A percentile compares a stretch with the other conserved stretches of the same genome.
These are phyloP conservation scores for Sequoia sempervirens DNA, from an alignment of 75 land plant species.

Conservation along the genomic window DNA sequence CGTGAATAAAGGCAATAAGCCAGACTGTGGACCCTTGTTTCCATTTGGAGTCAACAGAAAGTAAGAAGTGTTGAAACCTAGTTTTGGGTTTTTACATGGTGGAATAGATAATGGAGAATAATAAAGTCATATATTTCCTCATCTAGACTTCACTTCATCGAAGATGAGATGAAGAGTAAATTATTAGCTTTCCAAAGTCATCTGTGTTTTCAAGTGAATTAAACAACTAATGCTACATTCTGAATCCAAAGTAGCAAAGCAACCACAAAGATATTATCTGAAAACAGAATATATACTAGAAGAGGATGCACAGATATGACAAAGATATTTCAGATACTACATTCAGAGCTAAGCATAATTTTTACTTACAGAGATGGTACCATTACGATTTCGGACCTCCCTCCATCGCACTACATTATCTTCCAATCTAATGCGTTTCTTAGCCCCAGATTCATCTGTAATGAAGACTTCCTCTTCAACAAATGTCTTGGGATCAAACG, in stretches of 20 bases:
- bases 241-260: not conserved
- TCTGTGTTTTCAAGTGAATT: not conserved
- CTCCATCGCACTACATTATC: slow-evolving; percentile 98
- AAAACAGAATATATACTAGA: not conserved
- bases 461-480: slow-evolving; percentile 81
- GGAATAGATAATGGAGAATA: no score
- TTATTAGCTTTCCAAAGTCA: not conserved
- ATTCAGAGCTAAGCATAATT: not conserved
- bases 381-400: slow-evolving; percentile 64
- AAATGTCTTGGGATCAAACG: slow-evolving; percentile 94
- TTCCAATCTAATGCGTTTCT: slow-evolving; percentile 78
- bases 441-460: slow-evolving; percentile 85
- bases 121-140: no score
- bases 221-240: not conserved
- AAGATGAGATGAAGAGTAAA: not conserved
- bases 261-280: not conserved
- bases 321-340: not conserved
- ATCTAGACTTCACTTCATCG: not conserved
- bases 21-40: no score
- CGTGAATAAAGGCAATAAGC: not conserved
- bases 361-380: slow-evolving; percentile 59
- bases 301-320: not conserved
- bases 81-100: no score
- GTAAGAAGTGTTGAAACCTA: no score
- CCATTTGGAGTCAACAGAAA: no score